Evolutionary conservation across 116 monocot species (phyloP), one percentile per base, ranked within the genome.

Genomic region (Cymodocea nodosa): DNA sequence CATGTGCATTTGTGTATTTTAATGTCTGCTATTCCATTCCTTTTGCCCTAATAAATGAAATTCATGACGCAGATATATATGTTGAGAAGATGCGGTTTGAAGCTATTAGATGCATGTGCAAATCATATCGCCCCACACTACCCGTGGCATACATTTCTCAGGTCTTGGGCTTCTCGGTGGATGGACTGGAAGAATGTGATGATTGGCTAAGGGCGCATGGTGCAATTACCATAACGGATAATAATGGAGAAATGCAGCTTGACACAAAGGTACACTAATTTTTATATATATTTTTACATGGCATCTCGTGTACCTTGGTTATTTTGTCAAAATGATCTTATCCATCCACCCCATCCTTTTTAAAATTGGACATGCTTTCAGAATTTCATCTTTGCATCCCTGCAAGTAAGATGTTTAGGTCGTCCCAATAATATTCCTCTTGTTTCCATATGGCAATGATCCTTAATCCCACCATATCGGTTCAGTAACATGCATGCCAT

Each of bases 161-260:
- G 9, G 78, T 81, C 64, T 79, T 97, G 63, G 85, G 97, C 55
- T 97, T 97, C 72, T 79, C 77, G 16, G 81, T 70, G 36, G 68
- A 68, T 69, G 75, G 77, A 51, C 44, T 66, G 23, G 87, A 84
- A 19, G 91, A 91, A 48, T 97, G 91, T 56, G 88, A 83, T 40
- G 85, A 88, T 58, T 97, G 97, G 97, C 74, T 97, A 66, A 83
- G 74, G 68, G 78, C 85, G 10, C 97, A 97, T 77, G 97, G 97
- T 57, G 91, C 91, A 50, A 52, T 74, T 78, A 68, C 91, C 60
- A 75, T 35, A 30, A 62, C 53, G 15, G 85, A 88, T 19, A 73
- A 60, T 67, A 77, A 53, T 64, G 82, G 85, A 60, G 90, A 95
- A 48, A 17, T 73, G 58, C 90, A 83, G 40, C 34, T 97, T 40